A percentile compares a stretch with the other conserved stretches of the same genome.
These are phyloP conservation scores for Mycocentrospora acerina DNA, from an alignment of 2,329 filamentous ascomycete genomes.

Conservation along the genomic window DNA sequence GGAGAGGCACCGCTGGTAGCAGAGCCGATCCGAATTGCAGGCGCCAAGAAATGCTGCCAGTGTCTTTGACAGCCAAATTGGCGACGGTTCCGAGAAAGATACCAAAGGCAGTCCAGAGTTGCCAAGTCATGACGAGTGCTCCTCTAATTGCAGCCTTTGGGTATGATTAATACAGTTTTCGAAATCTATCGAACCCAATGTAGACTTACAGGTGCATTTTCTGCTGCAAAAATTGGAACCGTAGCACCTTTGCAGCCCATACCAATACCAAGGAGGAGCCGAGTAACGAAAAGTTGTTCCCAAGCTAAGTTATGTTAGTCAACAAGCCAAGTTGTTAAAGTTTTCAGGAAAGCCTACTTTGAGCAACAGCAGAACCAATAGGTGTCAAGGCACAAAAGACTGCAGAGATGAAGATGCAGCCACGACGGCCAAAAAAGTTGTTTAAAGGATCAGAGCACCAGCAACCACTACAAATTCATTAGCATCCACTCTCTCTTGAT, in stretches of 20 bases:
- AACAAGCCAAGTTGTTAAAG: constrained; percentile 1
- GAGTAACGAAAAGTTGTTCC: constrained; percentile 23
- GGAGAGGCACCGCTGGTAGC: constrained; percentile 19
- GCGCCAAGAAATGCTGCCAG: constrained; percentile 20
- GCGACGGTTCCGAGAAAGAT: constrained; percentile 25
- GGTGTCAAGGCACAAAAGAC: constrained; percentile 20
- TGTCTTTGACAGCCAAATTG: constrained; percentile 8
- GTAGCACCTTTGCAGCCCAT: constrained; percentile 38
- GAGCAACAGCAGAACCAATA: constrained; percentile 17
- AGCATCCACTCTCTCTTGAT: neutral
- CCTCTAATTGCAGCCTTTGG: constrained; percentile 45
- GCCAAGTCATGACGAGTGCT: constrained; percentile 52
- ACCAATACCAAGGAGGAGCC: constrained; percentile 29
- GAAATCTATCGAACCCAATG: neutral
- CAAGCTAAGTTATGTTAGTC: constrained; percentile 6
- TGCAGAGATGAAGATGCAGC: constrained; percentile 22
- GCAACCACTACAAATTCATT: constrained; percentile 9
- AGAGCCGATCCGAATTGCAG: constrained; percentile 25
- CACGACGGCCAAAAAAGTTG: constrained; percentile 23
- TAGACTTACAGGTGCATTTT: constrained; percentile 43
- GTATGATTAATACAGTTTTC: neutral
- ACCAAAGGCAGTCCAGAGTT: constrained; percentile 43
- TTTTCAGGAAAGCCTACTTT: constrained; percentile 8
- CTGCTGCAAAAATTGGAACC: constrained; percentile 49
- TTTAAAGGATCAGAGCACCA: constrained; percentile 26